Evolutionary conservation across 352 stramenopile genomes (phyloP), one percentile per base, ranked within the genome.

Genomic region (Phytophthora citricola): DNA sequence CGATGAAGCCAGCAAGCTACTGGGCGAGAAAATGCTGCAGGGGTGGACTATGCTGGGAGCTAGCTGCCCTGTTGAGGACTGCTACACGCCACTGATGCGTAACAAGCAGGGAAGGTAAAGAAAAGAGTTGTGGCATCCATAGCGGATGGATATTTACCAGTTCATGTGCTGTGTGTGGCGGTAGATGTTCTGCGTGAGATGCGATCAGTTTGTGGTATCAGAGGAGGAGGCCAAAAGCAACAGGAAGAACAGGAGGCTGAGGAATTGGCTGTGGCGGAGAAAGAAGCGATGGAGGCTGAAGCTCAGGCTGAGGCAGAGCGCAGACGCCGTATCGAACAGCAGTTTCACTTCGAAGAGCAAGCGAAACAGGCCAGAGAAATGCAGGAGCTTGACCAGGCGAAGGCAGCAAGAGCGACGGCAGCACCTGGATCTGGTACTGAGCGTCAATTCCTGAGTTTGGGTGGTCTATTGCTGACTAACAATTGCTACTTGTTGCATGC

Each of bases 11-110:
- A 94, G 84, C 72, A 77, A 82, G 47, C 68, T 85, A 10, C 71
- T 94, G 52, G 85, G 81, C 60, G 81, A 94, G 69, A 93, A 93
- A 64, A 90, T 94, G 71, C 73, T 94, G 38, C 27, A 92, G 80
- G 87, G 87, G 8, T 95, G 87, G 87, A 91, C 85, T 29, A 82
- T 95, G 70, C 73, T 95, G 9, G 85, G 75, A 2, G 45, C 76
- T 24, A 87, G 81, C 46, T 95, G 87, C 61, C 87, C 87, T 0
- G 75, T 74, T 10, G 72, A 87, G 3, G 77, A 87, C 20, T 95
- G 87, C 77, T 91, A 81, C 52, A 93, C 85, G 67, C 87, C 87
- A 46, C 73, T 95, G 9, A 81, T 95, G 78, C 83, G 82, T 52
- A 92, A 79, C 73, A 88, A 87, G 43, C 75, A 95, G 50, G 80